phyloP scores from a whole-genome alignment of 768 basidiomycete genomes.

The Russula sp. region DNA sequence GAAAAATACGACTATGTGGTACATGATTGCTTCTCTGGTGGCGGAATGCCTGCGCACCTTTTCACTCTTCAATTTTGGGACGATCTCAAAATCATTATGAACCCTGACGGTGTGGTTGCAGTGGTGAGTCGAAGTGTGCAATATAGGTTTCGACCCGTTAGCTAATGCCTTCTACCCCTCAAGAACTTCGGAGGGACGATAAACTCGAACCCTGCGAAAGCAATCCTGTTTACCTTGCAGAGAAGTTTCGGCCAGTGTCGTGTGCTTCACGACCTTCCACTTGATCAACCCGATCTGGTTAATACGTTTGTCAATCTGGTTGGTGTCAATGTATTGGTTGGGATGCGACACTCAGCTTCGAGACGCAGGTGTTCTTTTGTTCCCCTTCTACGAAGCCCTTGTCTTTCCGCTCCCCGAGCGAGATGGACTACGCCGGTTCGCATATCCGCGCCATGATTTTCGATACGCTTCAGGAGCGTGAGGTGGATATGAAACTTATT shows the following conservation, averaged over 20 bases:
- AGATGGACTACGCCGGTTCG: constrained; percentile 64
- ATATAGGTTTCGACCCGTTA: background rate
- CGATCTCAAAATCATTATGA: constrained; percentile 57
- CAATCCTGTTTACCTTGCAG: constrained; percentile 65
- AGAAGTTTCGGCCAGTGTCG: constrained; percentile 73
- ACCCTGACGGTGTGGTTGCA: constrained; percentile 67
- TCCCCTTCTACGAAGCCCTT: constrained; percentile 48
- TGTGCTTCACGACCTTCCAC: constrained; percentile 69
- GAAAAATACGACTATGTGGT: constrained; percentile 63
- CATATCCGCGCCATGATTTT: constrained; percentile 60
- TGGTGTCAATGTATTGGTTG: constrained; percentile 23
- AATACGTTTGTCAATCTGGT: constrained; percentile 72
- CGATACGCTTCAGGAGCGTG: constrained; percentile 34
- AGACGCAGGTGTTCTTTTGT: constrained; percentile 74
- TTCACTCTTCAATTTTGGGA: constrained; percentile 84
- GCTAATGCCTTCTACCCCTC: background rate
- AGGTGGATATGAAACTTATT: constrained; percentile 22
- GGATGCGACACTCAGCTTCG: background rate
- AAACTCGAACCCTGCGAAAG: constrained; percentile 52
- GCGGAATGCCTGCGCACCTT: constrained; percentile 79
- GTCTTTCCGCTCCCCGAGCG: constrained; percentile 49
- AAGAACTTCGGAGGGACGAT: constrained; percentile 84
- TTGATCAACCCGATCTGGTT: constrained; percentile 39
- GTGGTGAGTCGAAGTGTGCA: constrained; percentile 49
- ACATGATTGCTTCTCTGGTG: constrained; percentile 94